Base-by-base conservation (phyloP, 805 yeast species). In the Yamadazyma phyllophila region DNA sequence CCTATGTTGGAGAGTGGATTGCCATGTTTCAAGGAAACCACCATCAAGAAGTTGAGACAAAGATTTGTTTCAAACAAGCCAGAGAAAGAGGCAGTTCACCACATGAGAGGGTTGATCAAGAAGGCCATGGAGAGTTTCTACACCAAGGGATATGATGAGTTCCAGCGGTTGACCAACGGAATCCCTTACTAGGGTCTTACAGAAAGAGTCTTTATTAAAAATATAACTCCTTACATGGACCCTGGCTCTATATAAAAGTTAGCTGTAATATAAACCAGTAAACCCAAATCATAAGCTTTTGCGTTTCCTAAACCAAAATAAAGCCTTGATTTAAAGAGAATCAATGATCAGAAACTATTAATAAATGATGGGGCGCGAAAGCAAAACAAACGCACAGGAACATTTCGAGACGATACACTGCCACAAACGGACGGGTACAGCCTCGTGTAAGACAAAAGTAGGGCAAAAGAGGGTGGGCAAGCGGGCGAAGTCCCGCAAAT, bases 1-100 rank as follows among this genome's bases (percentile, higher is more conserved):
- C 97, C 97, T 4, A 94, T 94, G 99, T 70, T 92, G 54, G 96
- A 85, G 39, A 85, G 96, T 62, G 98, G 98, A 1, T 77, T 92
- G 59, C 99, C 98, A 3, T 92, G 99, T 63, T 92, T 92, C 79
- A 92, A 90, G 64, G 91, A 88, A 2, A 75, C 82, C 45, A 90
- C 98, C 0, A 87, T 94, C 45, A 84, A 81, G 63, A 85, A 85
- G 58, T 71, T 94, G 60, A 74, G 85, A 41, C 71, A 69, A 29
- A 74, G 99, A 55, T 92, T 94, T 71, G 96, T 79, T 30, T 88
- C 96, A 16, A 71, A 77, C 20, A 90, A 85, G 65, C 68, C 79
- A 26, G 97, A 92, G 43, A 83, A 80, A 45, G 97, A 92, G 39
- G 97, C 97, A 7, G 89, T 96, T 8, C 58, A 71, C 30, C 80